These are phyloP conservation scores for Penicillium crystallinum DNA, from an alignment of 495 filamentous ascomycete genomes.

Conservation along the genomic window DNA sequence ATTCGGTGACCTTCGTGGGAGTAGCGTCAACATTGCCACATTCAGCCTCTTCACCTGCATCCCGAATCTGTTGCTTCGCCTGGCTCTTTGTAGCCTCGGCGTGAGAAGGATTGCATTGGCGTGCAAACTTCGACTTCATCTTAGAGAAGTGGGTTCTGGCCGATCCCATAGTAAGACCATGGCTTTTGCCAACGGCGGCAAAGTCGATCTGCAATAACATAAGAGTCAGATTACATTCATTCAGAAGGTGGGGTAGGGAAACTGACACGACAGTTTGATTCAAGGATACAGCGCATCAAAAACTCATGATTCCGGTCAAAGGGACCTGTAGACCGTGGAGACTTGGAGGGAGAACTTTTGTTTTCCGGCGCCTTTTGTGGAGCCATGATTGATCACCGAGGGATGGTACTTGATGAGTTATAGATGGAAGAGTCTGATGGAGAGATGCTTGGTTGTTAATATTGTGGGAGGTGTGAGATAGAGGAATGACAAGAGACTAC, in stretches of 20 bases:
- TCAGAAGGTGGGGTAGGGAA: accelerated
- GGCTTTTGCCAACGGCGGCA: not conserved
- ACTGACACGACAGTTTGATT: not conserved
- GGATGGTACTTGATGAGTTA: not conserved
- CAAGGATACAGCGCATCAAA: not conserved
- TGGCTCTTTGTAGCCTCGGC: not conserved
- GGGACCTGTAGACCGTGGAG: not conserved
- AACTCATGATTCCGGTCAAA: not conserved
- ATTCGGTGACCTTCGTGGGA: too few species aligned
- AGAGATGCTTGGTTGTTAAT: not conserved
- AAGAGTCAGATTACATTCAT: not conserved
- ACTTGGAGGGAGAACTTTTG: not conserved
- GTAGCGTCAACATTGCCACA: too few species aligned
- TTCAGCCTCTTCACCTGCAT: too few species aligned
- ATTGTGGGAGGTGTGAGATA: not conserved
- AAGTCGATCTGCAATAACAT: not conserved
- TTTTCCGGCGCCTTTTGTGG: not conserved
- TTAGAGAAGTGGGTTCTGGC: not conserved
- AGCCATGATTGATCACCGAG: not conserved
- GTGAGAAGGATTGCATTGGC: not conserved
- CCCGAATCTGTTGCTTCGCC: not conserved
- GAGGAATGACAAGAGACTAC: not conserved
- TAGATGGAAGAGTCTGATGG: not conserved
- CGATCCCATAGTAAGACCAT: not conserved
- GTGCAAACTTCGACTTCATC: not conserved